A percentile compares a stretch with the other conserved stretches of the same genome.
These are phyloP conservation scores for Tephrocybe sp. DNA, from an alignment of 768 basidiomycete species.

Conservation along the genomic window DNA sequence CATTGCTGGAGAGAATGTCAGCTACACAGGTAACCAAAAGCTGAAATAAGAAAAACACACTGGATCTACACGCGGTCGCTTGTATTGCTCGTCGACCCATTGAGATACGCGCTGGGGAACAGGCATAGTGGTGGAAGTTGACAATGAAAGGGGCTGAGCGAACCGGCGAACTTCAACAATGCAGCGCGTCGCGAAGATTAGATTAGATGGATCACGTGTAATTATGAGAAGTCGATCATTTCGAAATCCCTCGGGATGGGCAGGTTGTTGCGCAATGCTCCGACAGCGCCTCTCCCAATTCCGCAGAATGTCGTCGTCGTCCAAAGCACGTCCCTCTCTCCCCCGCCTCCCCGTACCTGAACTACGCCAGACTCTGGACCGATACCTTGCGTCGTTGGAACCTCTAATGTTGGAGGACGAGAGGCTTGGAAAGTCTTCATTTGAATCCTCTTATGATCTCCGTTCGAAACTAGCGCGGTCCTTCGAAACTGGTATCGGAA, in stretches of 20 bases:
- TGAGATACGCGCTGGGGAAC: constrained; percentile 36
- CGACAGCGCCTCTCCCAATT: constrained; percentile 19
- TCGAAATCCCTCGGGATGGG: not conserved
- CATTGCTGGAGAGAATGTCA: constrained; percentile 52
- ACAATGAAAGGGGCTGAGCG: constrained; percentile 2
- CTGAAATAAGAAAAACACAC: constrained; percentile 33
- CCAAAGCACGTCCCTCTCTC: constrained; percentile 19
- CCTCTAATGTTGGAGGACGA: constrained; percentile 82
- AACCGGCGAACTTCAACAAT: not conserved
- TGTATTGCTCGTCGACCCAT: constrained; percentile 60
- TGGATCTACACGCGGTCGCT: constrained; percentile 62
- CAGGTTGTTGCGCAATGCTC: constrained; percentile 13
- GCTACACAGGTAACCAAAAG: not conserved
- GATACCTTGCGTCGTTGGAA: constrained; percentile 75
- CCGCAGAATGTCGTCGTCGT: constrained; percentile 17
- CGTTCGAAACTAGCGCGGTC: constrained; percentile 63
- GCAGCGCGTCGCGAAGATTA: constrained; percentile 24
- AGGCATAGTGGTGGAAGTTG: constrained; percentile 23
- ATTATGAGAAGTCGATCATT: not conserved
- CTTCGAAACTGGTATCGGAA: constrained; percentile 72
- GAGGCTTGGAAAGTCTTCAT: constrained; percentile 50
- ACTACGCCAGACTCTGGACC: constrained; percentile 70
- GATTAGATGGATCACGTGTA: constrained; percentile 28
- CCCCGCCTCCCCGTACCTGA: constrained; percentile 84
- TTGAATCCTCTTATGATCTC: constrained; percentile 49